These are phyloP conservation scores for Plasmodium berghei DNA, from an alignment of 169 alveolate species.

Conservation along the genomic window DNA sequence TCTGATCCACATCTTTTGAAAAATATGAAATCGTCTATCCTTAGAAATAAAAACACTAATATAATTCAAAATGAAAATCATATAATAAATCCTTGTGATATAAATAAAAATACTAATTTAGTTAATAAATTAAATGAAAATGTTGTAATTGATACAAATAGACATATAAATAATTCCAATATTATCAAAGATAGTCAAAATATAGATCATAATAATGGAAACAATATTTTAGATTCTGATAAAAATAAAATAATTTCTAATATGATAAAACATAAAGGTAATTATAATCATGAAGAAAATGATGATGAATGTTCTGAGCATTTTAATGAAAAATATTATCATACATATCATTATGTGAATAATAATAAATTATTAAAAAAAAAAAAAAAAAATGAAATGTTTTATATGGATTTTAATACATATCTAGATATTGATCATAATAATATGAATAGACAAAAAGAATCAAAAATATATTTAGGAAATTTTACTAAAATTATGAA, in stretches of 20 bases:
- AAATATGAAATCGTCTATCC: not conserved
- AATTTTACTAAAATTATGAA: constrained; percentile 14
- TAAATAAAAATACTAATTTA: not conserved
- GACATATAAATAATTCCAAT: not conserved
- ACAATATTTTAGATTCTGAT: too few species aligned
- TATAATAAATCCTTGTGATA: not conserved
- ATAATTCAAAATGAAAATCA: not conserved
- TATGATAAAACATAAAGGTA: not conserved
- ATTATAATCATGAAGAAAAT: not conserved
- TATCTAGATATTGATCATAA: not conserved
- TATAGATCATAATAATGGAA: too few species aligned
- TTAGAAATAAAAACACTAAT: not conserved
- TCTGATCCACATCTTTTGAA: not conserved
- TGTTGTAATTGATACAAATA: not conserved
- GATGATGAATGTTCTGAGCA: not conserved
- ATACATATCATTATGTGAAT: not conserved
- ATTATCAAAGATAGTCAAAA: too few species aligned
- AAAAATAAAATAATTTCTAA: too few species aligned
- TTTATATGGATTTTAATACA: constrained; percentile 13
- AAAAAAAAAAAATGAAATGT: constrained; percentile 24
- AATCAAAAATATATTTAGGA: constrained; percentile 1
- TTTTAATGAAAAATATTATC: not conserved
- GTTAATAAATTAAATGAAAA: not conserved
- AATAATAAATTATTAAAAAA: not conserved
- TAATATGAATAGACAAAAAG: not conserved